Evolutionary conservation across 2,329 filamentous ascomycete species (phyloP), one percentile per base, ranked within the genome.

Genomic region (Claviceps humidiphila): DNA sequence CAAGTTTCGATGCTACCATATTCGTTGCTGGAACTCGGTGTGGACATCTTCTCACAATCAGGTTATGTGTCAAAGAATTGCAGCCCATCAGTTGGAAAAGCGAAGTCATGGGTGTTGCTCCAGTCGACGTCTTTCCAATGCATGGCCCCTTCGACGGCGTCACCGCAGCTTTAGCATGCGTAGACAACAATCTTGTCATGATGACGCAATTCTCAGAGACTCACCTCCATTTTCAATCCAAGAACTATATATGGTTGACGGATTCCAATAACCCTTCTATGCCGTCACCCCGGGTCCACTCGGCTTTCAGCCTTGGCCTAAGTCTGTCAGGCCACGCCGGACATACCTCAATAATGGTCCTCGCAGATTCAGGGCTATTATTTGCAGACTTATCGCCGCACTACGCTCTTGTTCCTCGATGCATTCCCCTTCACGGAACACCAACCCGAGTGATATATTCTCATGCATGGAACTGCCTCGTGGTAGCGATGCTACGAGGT

Each of bases 371-470:
- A 8, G 69, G 68, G 13, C 63, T 84, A 37, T 66, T 81, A 22
- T 60, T 84, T 39, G 72, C 76, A 4, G 74, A 80, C 46, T 61
- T 84, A 45, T 71, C 75, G 52, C 60, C 65, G 5, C 65, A 68
- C 30, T 59, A 68, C 13, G 70, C 71, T 5, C 68, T 73, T 3
- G 73, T 81, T 4, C 74, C 76, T 40, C 71, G 79, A 34, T 69
- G 66, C 22, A 67, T 82, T 3, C 64, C 67, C 0, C 58, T 80
- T 1, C 58, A 66, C 1, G 74, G 74, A 8, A 74, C 73, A 1
- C 77, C 77, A 2, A 66, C 65, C 13, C 73, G 75, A 43, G 58
- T 83, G 1, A 63, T 84, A 4, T 81, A 78, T 59, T 82, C 77
- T 1, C 68, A 72, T 39, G 64, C 65, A 7, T 70, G 81, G 47